Percentiles rank a stretch among this genome's conserved stretches.
phyloP scores from a whole-genome alignment of 257 asterid species.

The Handroanthus guayacan region DNA sequence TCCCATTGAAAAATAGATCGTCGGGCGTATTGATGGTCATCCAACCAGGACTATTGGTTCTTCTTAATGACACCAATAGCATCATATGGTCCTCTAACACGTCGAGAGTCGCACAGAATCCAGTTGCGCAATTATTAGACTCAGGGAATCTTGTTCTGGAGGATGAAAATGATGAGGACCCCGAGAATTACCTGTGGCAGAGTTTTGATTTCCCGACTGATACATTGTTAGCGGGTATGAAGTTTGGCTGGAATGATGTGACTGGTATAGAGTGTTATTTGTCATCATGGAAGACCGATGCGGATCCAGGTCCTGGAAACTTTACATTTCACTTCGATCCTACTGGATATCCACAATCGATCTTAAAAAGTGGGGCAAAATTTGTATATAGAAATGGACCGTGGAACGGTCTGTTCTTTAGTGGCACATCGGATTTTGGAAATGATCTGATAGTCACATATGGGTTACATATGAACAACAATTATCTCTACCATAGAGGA shows the following conservation, averaged over 20 bases:
- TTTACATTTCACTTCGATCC: constrained; percentile 36
- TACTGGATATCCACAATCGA: constrained; percentile 42
- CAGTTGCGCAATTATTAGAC: constrained; percentile 47
- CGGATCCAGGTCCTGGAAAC: constrained; percentile 54
- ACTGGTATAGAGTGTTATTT: constrained; percentile 44
- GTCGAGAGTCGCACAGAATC: constrained; percentile 32
- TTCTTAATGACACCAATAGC: constrained; percentile 33
- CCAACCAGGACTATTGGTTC: constrained; percentile 37
- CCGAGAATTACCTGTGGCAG: constrained; percentile 53
- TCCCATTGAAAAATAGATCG: constrained; percentile 19
- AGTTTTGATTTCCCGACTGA: constrained; percentile 59
- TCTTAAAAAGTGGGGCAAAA: constrained; percentile 6
- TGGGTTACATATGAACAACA: constrained; percentile 33
- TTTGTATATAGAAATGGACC: constrained; percentile 40
- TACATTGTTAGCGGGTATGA: constrained; percentile 50
- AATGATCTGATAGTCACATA: neutral
- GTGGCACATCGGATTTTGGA: constrained; percentile 39
- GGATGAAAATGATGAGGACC: constrained; percentile 39
- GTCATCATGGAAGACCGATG: constrained; percentile 50
- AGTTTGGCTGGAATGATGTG: constrained; percentile 42
- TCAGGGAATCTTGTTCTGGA: constrained; percentile 55
- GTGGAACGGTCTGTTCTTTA: constrained; percentile 51
- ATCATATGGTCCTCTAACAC: constrained; percentile 52
- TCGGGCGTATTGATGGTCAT: constrained; percentile 42
- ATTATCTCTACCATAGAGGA: constrained; percentile 24